phyloP scores from a whole-genome alignment of 768 basidiomycete species.

The Lactifluus pinguis region DNA sequence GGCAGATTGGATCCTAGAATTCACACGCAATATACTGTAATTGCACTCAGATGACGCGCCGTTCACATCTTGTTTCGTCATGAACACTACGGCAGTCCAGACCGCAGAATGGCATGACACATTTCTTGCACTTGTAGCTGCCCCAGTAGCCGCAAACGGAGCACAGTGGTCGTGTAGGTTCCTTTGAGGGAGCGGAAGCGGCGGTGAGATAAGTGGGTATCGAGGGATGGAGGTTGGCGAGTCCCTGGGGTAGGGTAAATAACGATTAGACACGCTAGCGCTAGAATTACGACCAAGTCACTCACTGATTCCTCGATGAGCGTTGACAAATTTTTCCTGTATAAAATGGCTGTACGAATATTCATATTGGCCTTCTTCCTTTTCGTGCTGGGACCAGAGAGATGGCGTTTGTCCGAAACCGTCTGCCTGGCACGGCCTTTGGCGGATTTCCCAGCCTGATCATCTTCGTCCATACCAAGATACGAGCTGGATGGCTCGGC shows the following conservation, averaged over 20 bases:
- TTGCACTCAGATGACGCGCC: conserved; percentile 44
- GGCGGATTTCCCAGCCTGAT: conserved; percentile 38
- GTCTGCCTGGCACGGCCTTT: conserved; percentile 68
- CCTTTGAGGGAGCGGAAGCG: conserved; percentile 43
- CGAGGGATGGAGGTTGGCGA: conserved; percentile 42
- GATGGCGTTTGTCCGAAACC: conserved; percentile 67
- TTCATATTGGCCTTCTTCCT: conserved; percentile 80
- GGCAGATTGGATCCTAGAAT: neutral
- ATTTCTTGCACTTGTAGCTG: conserved; percentile 67
- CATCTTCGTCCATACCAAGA: conserved; percentile 35
- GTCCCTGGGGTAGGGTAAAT: conserved; percentile 35
- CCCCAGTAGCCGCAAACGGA: conserved; percentile 87
- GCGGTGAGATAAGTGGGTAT: conserved; percentile 69
- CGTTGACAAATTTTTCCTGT: conserved; percentile 67
- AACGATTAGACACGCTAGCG: neutral
- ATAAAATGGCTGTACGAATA: conserved; percentile 70
- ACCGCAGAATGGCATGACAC: conserved; percentile 71
- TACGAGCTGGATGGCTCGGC: conserved; percentile 42
- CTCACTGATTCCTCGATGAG: conserved; percentile 76
- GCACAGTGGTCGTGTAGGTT: conserved; percentile 66
- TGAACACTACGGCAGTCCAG: conserved; percentile 65
- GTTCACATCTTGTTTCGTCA: conserved; percentile 73
- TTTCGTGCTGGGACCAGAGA: conserved; percentile 42
- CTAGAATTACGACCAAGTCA: conserved; percentile 12
- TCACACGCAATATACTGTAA: neutral